Base-by-base conservation (phyloP, 768 basidiomycete genomes). In the Phanerodontia chrysosporium region DNA sequence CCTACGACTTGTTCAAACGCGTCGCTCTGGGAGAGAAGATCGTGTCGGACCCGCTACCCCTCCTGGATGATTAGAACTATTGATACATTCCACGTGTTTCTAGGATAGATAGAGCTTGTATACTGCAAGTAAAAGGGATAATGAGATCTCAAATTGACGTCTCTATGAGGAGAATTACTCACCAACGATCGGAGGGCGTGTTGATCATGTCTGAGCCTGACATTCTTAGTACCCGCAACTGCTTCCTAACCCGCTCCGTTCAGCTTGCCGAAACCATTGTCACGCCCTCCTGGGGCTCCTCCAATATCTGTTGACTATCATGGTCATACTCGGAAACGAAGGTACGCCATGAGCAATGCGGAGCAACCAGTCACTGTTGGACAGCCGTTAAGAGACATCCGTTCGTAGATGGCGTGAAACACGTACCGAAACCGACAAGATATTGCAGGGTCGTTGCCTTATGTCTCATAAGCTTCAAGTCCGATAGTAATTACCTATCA, bases 381-480 rank as follows among this genome's bases (percentile, higher is more conserved):
- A 49, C 32, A 27, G 27, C 55, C 7, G 55, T 35, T 16, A n/a
- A n/a, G 22, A 27, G 21, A 22, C 27, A 22, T 28, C 25, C 14
- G 12, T 14, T 27, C 10, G 29, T 51, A 27, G 45, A 21, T 25
- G 27, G 8, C 45, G 21, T 1, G 36, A n/a, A 49, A 21, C 29
- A 78, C 88, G 16, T 67, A 92, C 90, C 91, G 64, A 92, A 91
- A 56, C 90, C 90, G 51, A 94, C 91, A 25, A 94, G 74, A 70
- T 93, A 93, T 71, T 94, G 91, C 61, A 94, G 72, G 12, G 92
- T 93, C 30, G 89, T 90, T 2, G 90, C 90, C 88, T 91, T 55
- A 61, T 49, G 21, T 22, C 24, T 42, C 6, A 24, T 53, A 25
- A 53, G 21, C 52, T 13, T 42, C 12, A 24, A 22, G 25, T n/a